Conservation (phyloP, 148 eudicot genomes). For the Pharnaceum exiguum region DNA sequence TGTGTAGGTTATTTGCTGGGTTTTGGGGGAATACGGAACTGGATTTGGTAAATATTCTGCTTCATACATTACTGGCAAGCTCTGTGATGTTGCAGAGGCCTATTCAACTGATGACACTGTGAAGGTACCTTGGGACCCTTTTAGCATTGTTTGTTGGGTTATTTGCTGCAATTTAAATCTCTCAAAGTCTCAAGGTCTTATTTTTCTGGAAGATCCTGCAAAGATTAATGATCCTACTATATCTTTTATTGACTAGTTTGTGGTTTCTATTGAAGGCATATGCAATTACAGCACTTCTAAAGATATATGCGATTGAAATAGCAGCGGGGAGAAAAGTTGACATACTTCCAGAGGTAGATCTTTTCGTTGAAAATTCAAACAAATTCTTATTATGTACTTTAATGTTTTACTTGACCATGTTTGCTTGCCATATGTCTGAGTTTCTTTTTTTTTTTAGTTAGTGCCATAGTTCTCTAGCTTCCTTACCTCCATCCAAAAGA, state of each 20-base stretch:
- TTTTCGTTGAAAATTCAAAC: neutral
- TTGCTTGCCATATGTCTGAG: neutral
- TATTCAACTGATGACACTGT: constrained; percentile 88
- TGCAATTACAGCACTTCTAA: constrained; percentile 87
- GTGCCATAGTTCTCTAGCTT: neutral
- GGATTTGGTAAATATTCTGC: constrained; percentile 91
- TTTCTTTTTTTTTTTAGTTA: neutral
- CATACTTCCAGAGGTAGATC: constrained; percentile 80
- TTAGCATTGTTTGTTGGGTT: neutral
- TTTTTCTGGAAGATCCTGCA: neutral
- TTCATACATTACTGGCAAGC: constrained; percentile 81
- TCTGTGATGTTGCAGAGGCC: constrained; percentile 94
- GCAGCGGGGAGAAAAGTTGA: constrained; percentile 86
- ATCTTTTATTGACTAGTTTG: neutral
- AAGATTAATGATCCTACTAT: neutral
- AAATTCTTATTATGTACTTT: neutral
- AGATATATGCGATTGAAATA: constrained; percentile 81
- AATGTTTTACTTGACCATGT: neutral
- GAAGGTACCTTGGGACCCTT: constrained; percentile 44
- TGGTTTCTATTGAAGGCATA: constrained; percentile 54
- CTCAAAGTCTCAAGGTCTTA: neutral
- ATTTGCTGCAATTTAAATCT: neutral
- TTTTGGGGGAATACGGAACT: constrained; percentile 97
- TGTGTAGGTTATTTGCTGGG: constrained; percentile 93
- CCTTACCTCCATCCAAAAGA: neutral